phyloP scores from a whole-genome alignment of 2,329 filamentous ascomycete species.

The Talaromyces piceae region DNA sequence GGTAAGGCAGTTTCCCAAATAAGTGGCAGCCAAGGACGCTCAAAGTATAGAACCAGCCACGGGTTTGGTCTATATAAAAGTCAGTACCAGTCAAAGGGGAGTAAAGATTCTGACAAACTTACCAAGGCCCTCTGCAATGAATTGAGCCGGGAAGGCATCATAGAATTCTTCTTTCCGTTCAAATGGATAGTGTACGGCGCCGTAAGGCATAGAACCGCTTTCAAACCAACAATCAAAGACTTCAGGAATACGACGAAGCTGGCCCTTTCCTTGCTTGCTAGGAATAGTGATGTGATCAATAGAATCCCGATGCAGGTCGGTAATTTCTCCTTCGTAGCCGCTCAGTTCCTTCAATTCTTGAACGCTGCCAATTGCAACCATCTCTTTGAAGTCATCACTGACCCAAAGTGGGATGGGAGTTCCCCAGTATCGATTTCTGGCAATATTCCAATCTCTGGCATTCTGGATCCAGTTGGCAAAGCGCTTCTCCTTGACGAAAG shows the following conservation, averaged over 20 bases:
- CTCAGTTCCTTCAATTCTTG: conserved; percentile 77
- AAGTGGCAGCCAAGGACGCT: conserved; percentile 82
- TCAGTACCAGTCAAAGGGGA: not conserved
- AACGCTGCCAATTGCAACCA: conserved; percentile 78
- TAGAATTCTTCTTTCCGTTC: conserved; percentile 72
- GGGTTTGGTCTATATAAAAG: conserved; percentile 64
- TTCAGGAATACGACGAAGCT: conserved; percentile 72
- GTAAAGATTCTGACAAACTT: not conserved
- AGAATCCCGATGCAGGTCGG: conserved; percentile 84
- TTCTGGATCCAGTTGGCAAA: conserved; percentile 89
- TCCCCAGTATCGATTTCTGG: conserved; percentile 90
- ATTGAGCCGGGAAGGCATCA: conserved; percentile 80
- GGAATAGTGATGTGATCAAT: conserved; percentile 93
- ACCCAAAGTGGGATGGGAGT: conserved; percentile 89
- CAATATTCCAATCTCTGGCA: conserved; percentile 92
- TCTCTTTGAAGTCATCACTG: conserved; percentile 79
- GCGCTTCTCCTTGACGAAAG: conserved; percentile 80
- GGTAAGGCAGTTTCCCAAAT: conserved; percentile 77
- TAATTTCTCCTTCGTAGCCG: conserved; percentile 75
- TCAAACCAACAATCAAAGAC: conserved; percentile 98
- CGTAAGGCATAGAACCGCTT: conserved; percentile 92
- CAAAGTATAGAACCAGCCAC: conserved; percentile 95
- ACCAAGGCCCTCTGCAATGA: conserved; percentile 77
- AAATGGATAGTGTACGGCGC: conserved; percentile 85
- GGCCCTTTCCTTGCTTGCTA: conserved; percentile 77